Evolutionary conservation across 257 asterid genomes (phyloP), one percentile per base, ranked within the genome.

Genomic region (Thymus quinquecostatus): DNA sequence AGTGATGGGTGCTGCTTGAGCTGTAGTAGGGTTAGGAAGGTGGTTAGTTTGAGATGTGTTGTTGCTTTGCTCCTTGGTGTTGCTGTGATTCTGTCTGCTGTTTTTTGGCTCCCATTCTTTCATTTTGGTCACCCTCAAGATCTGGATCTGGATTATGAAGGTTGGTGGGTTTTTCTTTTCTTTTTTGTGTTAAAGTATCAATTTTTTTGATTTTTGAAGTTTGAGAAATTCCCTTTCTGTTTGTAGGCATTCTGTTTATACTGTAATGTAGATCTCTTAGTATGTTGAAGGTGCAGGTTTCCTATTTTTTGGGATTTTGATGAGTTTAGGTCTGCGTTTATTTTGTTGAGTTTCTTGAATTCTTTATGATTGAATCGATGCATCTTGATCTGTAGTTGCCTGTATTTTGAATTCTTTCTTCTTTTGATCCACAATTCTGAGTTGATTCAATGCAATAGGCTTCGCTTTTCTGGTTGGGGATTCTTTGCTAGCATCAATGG

Each of bases 111-210:
- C 82, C 98, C 97, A 53, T 66, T 86, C 76, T 86, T 87, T 72
- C 88, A 59, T 49, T 64, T 28, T 70, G 82, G 93, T 69, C 82
- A 82, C 82, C 83, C 50, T 14, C 78, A 75, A 82, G 90, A 81
- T 89, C 92, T 82, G 88, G 97, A 89, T 87, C 97, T 92, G 84
- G 90, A 85, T 66, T 86, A 76, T 79, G 68, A 72, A 84, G 88
- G 88, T 80, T 67, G 53, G 87, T 80, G 79, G 66, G 50, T 6
- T 9, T 43, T 38, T 28, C n/a, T n/a, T 60, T 66, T 21, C 44
- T 21, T 21, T 21, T 21, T 21, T 21, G 21, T 21, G 21, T 21
- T 21, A 21, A 6, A 7, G 49, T 44, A 12, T 32, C 5, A 10
- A 10, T 36, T 38, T 72, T 72, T 41, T 8, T 64, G 3, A 21